Evolutionary conservation across 2,329 filamentous ascomycete genomes (phyloP).

Genomic region (Microdochium trichocladiopsis): DNA sequence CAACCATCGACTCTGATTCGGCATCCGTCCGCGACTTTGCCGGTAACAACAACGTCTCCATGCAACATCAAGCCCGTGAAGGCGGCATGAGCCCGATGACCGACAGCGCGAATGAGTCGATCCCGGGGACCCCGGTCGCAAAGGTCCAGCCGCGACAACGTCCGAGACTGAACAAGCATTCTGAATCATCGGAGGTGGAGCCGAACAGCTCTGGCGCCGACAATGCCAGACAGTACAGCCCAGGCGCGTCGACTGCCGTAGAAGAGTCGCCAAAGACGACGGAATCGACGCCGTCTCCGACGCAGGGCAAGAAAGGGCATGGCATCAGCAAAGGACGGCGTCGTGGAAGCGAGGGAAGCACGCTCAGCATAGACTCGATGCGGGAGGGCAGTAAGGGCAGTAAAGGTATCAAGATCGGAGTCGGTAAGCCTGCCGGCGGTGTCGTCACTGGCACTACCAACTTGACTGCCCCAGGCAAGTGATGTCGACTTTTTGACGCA

Average conservation of each 20-base stretch:
- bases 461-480: neutral
- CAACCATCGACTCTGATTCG: conserved; percentile 17
- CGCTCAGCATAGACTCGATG: conserved; percentile 31
- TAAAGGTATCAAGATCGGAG: conserved; percentile 31
- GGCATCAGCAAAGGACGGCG: conserved; percentile 7
- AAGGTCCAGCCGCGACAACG: neutral
- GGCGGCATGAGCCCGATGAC: conserved; percentile 4
- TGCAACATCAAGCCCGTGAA: conserved; percentile 18
- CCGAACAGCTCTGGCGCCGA: neutral
- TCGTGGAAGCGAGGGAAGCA: conserved; percentile 22
- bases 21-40: conserved; percentile 14
- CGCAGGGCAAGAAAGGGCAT: neutral
- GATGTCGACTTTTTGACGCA: no score
- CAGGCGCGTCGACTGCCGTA: neutral
- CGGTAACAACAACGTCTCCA: neutral
- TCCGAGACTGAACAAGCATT: neutral
- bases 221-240: neutral
- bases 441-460: conserved; percentile 20
- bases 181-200: neutral
- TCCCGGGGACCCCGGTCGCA: neutral
- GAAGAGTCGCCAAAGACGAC: neutral
- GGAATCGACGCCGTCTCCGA: neutral
- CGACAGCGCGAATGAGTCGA: neutral
- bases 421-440: conserved; percentile 24
- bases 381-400: conserved; percentile 21